Conservation (phyloP, 2,329 filamentous ascomycete genomes). For the Sporothrix curviconia region DNA sequence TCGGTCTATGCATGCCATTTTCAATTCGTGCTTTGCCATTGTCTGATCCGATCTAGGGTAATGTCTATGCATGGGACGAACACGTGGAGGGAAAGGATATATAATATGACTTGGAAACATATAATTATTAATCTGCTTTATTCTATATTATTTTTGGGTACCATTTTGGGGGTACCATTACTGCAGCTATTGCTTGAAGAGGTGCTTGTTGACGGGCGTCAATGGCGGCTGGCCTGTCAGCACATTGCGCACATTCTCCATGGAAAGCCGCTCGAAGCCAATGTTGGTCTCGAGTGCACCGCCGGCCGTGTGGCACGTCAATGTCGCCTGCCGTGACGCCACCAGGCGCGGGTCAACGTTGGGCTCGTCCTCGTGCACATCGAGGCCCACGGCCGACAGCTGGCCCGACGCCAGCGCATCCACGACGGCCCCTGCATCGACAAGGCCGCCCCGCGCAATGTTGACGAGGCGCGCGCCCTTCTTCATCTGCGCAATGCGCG, state of each 20-base stretch:
- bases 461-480: constrained; percentile 48
- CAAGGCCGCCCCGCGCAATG: constrained; percentile 44
- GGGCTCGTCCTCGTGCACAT: constrained; percentile 48
- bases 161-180: too few species aligned
- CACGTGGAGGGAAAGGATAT: too few species aligned
- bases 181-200: constrained; percentile 35
- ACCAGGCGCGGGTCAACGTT: constrained; percentile 29
- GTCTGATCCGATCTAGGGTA: too few species aligned
- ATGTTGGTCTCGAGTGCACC: constrained; percentile 47
- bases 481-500: constrained; percentile 41
- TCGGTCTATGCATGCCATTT: constrained; percentile 42
- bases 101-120: too few species aligned
- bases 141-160: too few species aligned
- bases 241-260: constrained; percentile 47
- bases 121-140: too few species aligned
- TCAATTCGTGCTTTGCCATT: too few species aligned
- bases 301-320: constrained; percentile 50
- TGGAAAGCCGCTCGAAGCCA: constrained; percentile 48
- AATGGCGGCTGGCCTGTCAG: constrained; percentile 37
- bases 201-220: constrained; percentile 48
- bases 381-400: constrained; percentile 40
- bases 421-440: constrained; percentile 40
- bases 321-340: constrained; percentile 29
- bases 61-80: too few species aligned
- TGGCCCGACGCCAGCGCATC: constrained; percentile 39